These are phyloP conservation scores for Hypoxylon perforatum DNA, from an alignment of 495 filamentous ascomycete genomes.

Conservation along the genomic window DNA sequence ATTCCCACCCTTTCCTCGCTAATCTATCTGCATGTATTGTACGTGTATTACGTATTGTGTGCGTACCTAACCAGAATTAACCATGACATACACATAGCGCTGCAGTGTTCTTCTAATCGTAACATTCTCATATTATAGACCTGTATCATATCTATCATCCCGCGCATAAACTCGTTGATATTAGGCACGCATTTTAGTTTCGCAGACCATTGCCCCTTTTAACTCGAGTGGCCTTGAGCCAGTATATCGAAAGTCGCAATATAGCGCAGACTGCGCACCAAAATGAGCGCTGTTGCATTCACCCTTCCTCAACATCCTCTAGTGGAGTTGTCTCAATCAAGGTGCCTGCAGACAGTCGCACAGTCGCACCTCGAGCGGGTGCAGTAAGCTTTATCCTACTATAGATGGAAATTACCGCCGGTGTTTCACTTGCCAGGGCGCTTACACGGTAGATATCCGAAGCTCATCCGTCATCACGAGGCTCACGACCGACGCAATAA, in stretches of 20 bases:
- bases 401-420: slow-evolving; percentile 5
- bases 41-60: not conserved
- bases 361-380: not conserved
- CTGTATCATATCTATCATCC: not conserved
- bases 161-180: not conserved
- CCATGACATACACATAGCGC: not conserved
- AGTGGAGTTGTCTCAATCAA: slow-evolving; percentile 8
- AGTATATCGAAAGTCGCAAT: slow-evolving; percentile 11
- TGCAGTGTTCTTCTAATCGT: slow-evolving; percentile 11
- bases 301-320: not conserved
- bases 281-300: slow-evolving; percentile 21
- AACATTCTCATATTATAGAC: slow-evolving; percentile 20
- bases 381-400: slow-evolving; percentile 10
- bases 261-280: not conserved
- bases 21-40: no score
- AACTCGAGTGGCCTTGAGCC: not conserved
- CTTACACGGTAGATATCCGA: slow-evolving; percentile 8
- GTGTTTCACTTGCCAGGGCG: slow-evolving; percentile 11
- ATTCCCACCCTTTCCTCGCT: no score
- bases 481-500: slow-evolving; percentile 28
- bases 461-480: slow-evolving; percentile 31
- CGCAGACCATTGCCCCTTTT: slow-evolving; percentile 28
- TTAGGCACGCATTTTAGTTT: slow-evolving; percentile 4
- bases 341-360: slow-evolving; percentile 7
- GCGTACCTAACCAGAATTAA: not conserved